Conservation (phyloP, 352 stramenopile species). For the Globisporangium okanoganense region DNA sequence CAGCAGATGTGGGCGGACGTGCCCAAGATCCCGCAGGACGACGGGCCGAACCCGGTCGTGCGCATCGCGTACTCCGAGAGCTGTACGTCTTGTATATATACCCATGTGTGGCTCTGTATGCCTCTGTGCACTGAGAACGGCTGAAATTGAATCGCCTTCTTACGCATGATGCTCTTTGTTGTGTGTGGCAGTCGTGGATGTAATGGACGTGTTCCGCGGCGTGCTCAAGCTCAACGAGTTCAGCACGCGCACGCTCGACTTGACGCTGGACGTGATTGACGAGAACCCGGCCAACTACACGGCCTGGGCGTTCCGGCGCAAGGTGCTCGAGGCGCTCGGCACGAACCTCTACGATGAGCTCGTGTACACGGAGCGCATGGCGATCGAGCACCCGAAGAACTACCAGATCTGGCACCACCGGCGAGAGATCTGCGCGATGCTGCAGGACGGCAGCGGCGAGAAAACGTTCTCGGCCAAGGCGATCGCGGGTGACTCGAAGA, state of each 20-base stretch:
- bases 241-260: conserved; percentile 85
- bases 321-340: conserved; percentile 83
- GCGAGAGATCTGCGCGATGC: conserved; percentile 87
- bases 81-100: conserved; percentile 39
- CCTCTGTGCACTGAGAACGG: not conserved
- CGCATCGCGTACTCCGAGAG: conserved; percentile 69
- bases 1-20: conserved; percentile 78
- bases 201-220: conserved; percentile 95
- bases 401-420: conserved; percentile 99
- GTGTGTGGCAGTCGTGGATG: conserved; percentile 51
- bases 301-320: conserved; percentile 95
- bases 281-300: conserved; percentile 98
- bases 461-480: conserved; percentile 90
- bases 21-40: conserved; percentile 78
- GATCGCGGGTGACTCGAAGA: conserved; percentile 96
- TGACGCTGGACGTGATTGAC: conserved; percentile 93
- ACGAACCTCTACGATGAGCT: conserved; percentile 65
- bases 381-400: conserved; percentile 96
- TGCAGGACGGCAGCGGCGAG: conserved; percentile 84
- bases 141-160: not conserved
- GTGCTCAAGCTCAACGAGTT: conserved; percentile 90
- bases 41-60: conserved; percentile 73
- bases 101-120: not conserved
- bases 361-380: conserved; percentile 79
- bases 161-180: not conserved